Base-by-base conservation (phyloP, 768 basidiomycete species). In the Hortiboletus flavorubellus region DNA sequence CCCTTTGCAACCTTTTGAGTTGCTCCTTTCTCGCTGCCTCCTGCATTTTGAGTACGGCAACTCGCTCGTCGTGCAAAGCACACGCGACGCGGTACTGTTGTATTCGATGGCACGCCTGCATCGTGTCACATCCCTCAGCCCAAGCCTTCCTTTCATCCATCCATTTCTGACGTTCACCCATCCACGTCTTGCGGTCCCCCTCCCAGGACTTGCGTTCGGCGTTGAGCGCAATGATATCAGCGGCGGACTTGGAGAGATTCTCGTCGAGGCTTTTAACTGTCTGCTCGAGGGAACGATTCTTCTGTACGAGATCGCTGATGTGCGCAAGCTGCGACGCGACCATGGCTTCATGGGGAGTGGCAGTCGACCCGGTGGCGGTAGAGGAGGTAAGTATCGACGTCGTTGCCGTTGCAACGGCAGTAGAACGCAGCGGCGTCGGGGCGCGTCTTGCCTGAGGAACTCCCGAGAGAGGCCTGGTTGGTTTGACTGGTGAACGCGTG, bases 271-370 rank as follows among this genome's bases (percentile, higher is more conserved):
- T 81, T 60, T 79, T 79, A 68, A 79, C 77, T 5, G 78, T 78
- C 56, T 84, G 79, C 53, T 88, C 86, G 49, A 88, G 77, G 0
- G 79, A 80, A 26, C 82, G 82, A 63, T 81, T 86, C 58, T 83
- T 78, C 59, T 86, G 80, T 3, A 89, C 85, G 49, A 91, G 80
- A 41, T 91, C 86, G 46, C 85, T 79, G 47, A 91, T 88, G 66
- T 90, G 87, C 3, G 77, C 70, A 55, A 83, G 83, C 66, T 86
- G 81, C 5, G 84, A 78, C 26, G 82, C 75, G 58, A 82, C 81
- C 62, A 87, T 75, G 23, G 83, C 77, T 31, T 75, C 75, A 40
- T 68, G 68, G 35, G 70, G 77, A 51, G 70, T 68, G 42, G 68
- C 41, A 8, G 57, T 68, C 33, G 68, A 68, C 12, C 68, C 68